phyloP scores from a whole-genome alignment of 441 rosid genomes.

The Jatropha multifida region DNA sequence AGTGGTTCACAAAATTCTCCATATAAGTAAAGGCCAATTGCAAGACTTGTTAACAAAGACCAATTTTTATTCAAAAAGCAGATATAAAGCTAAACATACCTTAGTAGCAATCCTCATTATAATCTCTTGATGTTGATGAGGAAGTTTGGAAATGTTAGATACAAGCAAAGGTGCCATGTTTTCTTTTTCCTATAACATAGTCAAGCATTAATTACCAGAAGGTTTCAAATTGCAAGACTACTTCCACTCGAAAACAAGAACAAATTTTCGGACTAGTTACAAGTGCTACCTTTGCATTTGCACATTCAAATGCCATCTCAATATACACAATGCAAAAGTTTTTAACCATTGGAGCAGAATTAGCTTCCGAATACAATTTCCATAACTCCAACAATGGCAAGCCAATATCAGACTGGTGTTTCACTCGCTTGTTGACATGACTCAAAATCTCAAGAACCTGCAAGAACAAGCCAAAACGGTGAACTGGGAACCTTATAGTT shows the following conservation, averaged over 20 bases:
- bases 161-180: conserved; percentile 63
- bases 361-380: conserved; percentile 58
- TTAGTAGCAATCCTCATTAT: conserved; percentile 63
- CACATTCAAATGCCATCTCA: conserved; percentile 95
- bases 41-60: neutral
- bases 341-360: conserved; percentile 72
- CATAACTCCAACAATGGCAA: conserved; percentile 74
- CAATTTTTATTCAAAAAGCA: neutral
- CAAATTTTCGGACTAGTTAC: conserved; percentile 6
- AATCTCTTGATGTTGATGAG: conserved; percentile 85
- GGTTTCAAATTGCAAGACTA: neutral
- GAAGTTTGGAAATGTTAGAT: conserved; percentile 64
- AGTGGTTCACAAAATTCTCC: neutral
- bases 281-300: conserved; percentile 51
- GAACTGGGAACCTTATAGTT: neutral
- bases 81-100: conserved; percentile 38
- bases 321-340: conserved; percentile 86
- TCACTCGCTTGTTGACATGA: conserved; percentile 96
- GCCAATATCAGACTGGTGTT: conserved; percentile 72
- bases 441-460: conserved; percentile 96
- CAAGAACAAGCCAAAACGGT: neutral
- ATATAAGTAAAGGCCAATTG: neutral
- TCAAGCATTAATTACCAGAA: conserved; percentile 13
- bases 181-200: conserved; percentile 70
- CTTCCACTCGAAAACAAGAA: neutral